Conservation (phyloP, 2,329 filamentous ascomycete species). For the Pyricularia pennisetigena region DNA sequence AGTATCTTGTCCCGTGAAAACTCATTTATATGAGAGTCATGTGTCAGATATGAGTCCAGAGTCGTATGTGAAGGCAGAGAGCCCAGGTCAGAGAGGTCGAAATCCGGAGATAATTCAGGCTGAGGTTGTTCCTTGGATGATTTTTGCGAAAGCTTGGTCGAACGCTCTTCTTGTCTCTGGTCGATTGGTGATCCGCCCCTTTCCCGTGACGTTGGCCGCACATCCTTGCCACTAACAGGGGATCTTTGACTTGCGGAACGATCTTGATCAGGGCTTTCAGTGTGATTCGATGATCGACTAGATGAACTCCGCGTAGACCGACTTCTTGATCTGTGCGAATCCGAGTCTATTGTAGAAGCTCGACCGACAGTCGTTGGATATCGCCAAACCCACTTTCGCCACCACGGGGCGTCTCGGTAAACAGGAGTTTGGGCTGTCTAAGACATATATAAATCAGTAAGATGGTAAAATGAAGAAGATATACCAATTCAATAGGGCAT, state of each 20-base stretch:
- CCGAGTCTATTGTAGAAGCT: constrained; percentile 2
- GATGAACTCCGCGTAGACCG: neutral
- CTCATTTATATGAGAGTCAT: neutral
- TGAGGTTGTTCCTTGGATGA: neutral
- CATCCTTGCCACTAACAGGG: neutral
- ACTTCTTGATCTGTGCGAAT: neutral
- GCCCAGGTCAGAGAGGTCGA: neutral
- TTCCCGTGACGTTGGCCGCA: neutral
- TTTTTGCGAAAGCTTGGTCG: neutral
- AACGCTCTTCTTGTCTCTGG: neutral
- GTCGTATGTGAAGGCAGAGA: neutral
- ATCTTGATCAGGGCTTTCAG: neutral
- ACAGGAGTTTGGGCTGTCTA: neutral
- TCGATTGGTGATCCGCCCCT: neutral
- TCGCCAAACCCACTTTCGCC: neutral
- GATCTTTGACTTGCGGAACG: neutral
- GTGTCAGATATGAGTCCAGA: neutral
- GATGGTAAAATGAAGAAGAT: neutral
- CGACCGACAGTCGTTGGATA: neutral
- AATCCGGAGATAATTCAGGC: neutral
- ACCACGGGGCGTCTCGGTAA: neutral
- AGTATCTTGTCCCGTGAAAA: neutral
- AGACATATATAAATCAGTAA: neutral
- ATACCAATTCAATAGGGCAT: neutral
- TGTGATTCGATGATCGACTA: neutral